Percentiles rank a stretch among this genome's conserved stretches.
Evolutionary conservation across 352 stramenopile genomes (phyloP).

Genomic region (Blastocystis sp.): DNA sequence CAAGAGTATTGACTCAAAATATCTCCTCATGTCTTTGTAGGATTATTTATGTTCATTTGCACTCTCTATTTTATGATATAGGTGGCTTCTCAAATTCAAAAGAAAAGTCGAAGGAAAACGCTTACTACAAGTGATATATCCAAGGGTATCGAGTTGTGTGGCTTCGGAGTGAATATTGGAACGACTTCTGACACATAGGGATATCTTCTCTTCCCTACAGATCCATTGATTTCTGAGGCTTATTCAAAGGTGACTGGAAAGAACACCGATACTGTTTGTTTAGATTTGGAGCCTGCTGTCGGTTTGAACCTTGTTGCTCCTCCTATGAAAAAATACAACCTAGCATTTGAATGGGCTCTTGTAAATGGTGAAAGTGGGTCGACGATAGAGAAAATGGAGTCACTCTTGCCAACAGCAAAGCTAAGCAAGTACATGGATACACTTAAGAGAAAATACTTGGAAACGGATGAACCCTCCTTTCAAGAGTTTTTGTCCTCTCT

Average conservation of each 20-base stretch:
- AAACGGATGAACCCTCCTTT: too few species aligned
- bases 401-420: too few species aligned
- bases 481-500: too few species aligned
- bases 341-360: neutral
- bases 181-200: neutral
- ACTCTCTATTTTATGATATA: neutral
- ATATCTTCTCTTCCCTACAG: neutral
- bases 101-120: neutral
- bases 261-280: neutral
- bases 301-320: neutral
- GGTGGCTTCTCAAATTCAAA: slow-evolving; percentile 25
- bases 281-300: neutral
- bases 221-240: neutral
- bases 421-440: too few species aligned
- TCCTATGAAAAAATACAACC: neutral
- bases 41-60: neutral
- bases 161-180: neutral
- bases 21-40: neutral
- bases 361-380: neutral
- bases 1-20: neutral
- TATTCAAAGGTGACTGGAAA: neutral
- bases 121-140: neutral
- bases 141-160: neutral
- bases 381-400: neutral
- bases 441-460: too few species aligned